Evolutionary conservation across 805 yeast genomes (phyloP).

Genomic region (Blastobotrys parvus): DNA sequence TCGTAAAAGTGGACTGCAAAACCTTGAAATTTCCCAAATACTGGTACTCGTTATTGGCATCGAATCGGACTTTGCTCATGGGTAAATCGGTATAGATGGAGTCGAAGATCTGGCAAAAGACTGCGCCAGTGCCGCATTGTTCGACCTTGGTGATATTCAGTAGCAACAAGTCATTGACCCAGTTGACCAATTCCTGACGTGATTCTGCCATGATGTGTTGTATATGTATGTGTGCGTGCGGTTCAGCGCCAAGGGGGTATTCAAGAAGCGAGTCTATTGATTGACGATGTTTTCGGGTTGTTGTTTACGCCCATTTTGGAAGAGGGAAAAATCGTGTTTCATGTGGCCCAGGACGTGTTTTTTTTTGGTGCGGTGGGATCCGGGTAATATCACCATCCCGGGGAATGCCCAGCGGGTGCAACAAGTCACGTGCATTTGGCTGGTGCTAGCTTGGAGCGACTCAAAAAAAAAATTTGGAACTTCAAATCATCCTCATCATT

Average conservation of each 20-base stretch:
- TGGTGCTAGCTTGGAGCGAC: no score
- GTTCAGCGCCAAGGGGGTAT: no score
- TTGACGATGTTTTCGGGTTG: not conserved
- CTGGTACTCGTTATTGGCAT: constrained; percentile 66
- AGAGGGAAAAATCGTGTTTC: no score
- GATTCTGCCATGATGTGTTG: constrained; percentile 58
- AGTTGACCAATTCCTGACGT: constrained; percentile 70
- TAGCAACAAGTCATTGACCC: constrained; percentile 71
- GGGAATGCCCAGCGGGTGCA: no score
- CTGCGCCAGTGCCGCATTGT: constrained; percentile 94
- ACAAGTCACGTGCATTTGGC: no score
- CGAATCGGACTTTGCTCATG: constrained; percentile 65
- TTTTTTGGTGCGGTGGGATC: no score
- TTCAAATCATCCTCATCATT: no score
- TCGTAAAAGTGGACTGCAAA: constrained; percentile 70
- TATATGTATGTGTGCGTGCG: not conserved
- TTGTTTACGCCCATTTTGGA: no score
- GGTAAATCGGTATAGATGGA: constrained; percentile 78
- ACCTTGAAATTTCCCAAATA: constrained; percentile 74
- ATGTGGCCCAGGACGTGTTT: no score
- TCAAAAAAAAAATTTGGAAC: no score
- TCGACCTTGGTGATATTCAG: constrained; percentile 71
- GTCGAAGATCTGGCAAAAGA: constrained; percentile 87
- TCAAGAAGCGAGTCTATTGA: not conserved
- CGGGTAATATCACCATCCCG: no score